These are phyloP conservation scores for Haplosporangium sp. DNA, from an alignment of 371 early-diverging fungal genomes.

Conservation along the genomic window DNA sequence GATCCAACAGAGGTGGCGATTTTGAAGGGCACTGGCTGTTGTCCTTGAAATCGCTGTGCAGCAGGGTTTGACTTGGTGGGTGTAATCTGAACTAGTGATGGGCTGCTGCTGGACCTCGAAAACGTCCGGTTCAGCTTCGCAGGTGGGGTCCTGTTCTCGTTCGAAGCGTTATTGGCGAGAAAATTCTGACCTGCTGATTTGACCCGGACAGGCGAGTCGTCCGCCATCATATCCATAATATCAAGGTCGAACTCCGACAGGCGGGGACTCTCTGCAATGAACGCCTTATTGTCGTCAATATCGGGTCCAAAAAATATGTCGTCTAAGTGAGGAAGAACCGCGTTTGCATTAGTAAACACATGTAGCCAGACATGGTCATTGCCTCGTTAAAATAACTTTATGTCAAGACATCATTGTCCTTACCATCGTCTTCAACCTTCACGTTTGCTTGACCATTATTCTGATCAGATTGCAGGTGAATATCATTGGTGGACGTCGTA, in stretches of 20 bases:
- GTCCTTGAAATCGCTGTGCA: slow-evolving; percentile 1
- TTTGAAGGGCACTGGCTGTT: slow-evolving; percentile 8
- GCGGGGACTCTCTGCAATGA: slow-evolving; percentile 39
- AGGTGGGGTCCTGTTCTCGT: not conserved
- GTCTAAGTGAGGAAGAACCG: slow-evolving; percentile 6
- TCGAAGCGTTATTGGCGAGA: not conserved
- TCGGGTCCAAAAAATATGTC: slow-evolving; percentile 40
- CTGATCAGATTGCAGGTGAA: not conserved
- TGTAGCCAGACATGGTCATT: not conserved
- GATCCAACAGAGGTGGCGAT: not conserved
- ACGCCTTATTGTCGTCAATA: slow-evolving; percentile 24
- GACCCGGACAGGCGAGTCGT: slow-evolving; percentile 30
- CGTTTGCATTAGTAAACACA: too few relatives aligned
- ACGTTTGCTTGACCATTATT: not conserved
- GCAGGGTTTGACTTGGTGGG: slow-evolving; percentile 16
- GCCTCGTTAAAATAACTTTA: not conserved
- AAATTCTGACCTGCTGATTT: not conserved
- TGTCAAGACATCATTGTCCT: not conserved
- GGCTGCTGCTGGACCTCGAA: slow-evolving; percentile 28
- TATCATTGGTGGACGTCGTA: too few relatives aligned
- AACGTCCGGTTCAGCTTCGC: slow-evolving; percentile 18
- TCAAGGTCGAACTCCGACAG: slow-evolving; percentile 40
- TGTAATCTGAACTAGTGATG: slow-evolving; percentile 33
- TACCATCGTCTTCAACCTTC: slow-evolving; percentile 28
- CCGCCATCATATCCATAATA: slow-evolving; percentile 26